Percentiles rank a stretch among this genome's conserved stretches.
These are phyloP conservation scores for Sinapis alba DNA, from an alignment of 441 rosid genomes.

Conservation along the genomic window DNA sequence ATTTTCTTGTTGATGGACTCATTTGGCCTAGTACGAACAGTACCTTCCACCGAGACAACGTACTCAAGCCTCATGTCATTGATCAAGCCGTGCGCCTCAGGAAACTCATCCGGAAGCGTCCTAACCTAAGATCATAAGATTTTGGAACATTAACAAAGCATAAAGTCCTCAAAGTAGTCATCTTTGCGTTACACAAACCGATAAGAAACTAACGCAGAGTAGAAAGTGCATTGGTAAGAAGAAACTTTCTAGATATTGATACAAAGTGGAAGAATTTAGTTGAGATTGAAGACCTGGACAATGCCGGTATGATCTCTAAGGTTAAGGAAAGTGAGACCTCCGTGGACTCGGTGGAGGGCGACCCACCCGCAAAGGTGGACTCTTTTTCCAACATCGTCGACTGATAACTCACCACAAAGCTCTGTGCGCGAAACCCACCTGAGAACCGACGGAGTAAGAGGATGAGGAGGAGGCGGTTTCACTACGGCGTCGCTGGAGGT, in stretches of 20 bases:
- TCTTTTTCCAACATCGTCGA: conserved; percentile 67
- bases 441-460: conserved; percentile 41
- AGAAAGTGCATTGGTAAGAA: not conserved
- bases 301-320: conserved; percentile 96
- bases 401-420: conserved; percentile 69
- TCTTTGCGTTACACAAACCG: not conserved
- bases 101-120: conserved; percentile 82
- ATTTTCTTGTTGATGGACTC: conserved; percentile 85
- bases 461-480: conserved; percentile 20
- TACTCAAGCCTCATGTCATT: conserved; percentile 87
- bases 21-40: conserved; percentile 70
- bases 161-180: conserved; percentile 15
- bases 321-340: conserved; percentile 86
- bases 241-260: not conserved
- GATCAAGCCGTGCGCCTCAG: conserved; percentile 73
- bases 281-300: conserved; percentile 61
- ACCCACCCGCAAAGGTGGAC: conserved; percentile 98
- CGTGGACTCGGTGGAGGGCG: conserved; percentile 87
- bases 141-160: conserved; percentile 3
- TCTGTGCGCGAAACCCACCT: conserved; percentile 76
- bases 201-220: too few relatives aligned
- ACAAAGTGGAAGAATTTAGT: not conserved
- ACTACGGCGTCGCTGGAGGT: conserved; percentile 28
- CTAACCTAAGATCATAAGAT: conserved; percentile 25
- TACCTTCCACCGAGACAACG: conserved; percentile 82